Percentiles rank a stretch among this genome's conserved stretches.
Conservation (phyloP, 2,329 filamentous ascomycete species). For the Penicillium concentricum region DNA sequence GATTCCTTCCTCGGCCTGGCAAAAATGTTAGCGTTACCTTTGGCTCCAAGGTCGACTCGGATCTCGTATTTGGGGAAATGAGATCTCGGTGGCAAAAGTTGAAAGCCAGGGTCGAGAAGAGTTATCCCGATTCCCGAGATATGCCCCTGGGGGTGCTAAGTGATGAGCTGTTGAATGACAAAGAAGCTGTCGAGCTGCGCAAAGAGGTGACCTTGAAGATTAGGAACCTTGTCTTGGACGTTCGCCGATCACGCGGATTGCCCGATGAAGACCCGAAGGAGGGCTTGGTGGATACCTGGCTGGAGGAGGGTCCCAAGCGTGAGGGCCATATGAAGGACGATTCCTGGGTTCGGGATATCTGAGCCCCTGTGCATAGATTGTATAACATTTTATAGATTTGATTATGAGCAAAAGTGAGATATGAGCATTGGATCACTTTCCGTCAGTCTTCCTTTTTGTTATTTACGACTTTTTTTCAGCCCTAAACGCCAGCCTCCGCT, state of each 20-base stretch:
- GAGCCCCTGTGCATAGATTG: constrained; percentile 23
- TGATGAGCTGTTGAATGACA: constrained; percentile 64
- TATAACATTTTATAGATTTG: constrained; percentile 16
- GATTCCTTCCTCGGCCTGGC: constrained; percentile 77
- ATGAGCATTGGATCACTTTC: background rate
- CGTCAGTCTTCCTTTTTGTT: background rate
- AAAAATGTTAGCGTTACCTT: constrained; percentile 52
- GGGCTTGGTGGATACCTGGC: constrained; percentile 79
- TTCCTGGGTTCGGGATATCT: constrained; percentile 60
- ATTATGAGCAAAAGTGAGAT: background rate
- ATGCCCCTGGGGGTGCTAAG: constrained; percentile 57
- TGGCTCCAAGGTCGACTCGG: constrained; percentile 72
- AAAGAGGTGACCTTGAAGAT: constrained; percentile 78
- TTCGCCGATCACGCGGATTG: constrained; percentile 69
- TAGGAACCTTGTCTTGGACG: constrained; percentile 74
- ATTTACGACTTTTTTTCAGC: background rate
- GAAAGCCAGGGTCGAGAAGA: constrained; percentile 53
- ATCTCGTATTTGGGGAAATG: constrained; percentile 74
- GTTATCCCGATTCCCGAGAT: constrained; percentile 35
- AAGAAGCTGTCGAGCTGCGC: constrained; percentile 74
- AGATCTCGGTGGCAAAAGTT: constrained; percentile 72
- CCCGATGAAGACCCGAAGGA: constrained; percentile 77
- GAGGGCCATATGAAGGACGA: constrained; percentile 62
- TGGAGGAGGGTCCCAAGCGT: constrained; percentile 52
- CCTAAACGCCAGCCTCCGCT: background rate